phyloP scores from a whole-genome alignment of 768 basidiomycete species.

The Trametes cubensis region DNA sequence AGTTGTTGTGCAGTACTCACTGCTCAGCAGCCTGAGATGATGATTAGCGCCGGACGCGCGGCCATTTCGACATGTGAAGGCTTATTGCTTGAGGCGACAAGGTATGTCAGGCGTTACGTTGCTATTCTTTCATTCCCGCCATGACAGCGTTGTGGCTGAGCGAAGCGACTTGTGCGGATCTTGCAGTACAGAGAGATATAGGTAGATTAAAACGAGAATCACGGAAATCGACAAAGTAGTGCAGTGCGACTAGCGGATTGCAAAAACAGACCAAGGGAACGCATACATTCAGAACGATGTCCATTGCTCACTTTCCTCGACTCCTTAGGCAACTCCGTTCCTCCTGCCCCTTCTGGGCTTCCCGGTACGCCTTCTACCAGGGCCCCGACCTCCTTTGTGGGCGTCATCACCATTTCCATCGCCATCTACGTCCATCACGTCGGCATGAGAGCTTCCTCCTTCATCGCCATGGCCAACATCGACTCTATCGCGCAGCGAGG shows the following conservation, averaged over 20 bases:
- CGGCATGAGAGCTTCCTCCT: background rate
- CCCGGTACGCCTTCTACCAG: slow-evolving; percentile 9
- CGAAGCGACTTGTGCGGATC: no score
- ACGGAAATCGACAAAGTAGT: slow-evolving; percentile 9
- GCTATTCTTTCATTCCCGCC: no score
- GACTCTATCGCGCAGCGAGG: slow-evolving; percentile 43
- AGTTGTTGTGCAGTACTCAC: no score
- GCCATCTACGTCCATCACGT: slow-evolving; percentile 17
- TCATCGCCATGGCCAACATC: slow-evolving; percentile 37
- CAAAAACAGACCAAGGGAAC: slow-evolving; percentile 2
- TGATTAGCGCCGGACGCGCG: no score
- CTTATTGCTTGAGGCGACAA: no score
- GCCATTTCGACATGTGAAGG: no score
- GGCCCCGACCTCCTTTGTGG: slow-evolving; percentile 3
- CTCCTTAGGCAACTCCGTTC: slow-evolving; percentile 3
- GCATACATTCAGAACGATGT: background rate
- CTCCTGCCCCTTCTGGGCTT: slow-evolving; percentile 16
- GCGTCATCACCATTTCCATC: slow-evolving; percentile 14
- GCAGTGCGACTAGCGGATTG: slow-evolving; percentile 14
- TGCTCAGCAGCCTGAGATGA: no score
- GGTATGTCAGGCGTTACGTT: no score
- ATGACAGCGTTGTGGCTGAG: no score
- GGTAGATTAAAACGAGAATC: background rate
- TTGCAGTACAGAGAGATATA: no score
- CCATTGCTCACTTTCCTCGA: no score